Conservation (phyloP, 169 alveolate genomes). For the Eimeria brunetti region DNA sequence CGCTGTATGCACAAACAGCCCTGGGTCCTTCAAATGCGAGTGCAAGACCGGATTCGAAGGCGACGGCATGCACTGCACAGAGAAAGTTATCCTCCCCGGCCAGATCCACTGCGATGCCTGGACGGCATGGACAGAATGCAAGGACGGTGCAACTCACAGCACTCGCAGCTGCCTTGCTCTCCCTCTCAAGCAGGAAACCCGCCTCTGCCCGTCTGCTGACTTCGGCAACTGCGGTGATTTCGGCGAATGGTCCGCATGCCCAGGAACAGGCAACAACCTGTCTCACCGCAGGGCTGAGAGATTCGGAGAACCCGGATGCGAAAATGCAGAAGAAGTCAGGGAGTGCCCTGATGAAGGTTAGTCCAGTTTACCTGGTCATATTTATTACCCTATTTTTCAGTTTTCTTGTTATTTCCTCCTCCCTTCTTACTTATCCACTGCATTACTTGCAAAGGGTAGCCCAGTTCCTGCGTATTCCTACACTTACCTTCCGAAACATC, state of each 20-base stretch:
- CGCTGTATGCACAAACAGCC: conserved; percentile 77
- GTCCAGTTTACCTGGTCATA: not conserved
- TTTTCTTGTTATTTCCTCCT: not conserved
- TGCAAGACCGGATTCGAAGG: conserved; percentile 80
- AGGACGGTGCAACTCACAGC: not conserved
- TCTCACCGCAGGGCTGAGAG: not conserved
- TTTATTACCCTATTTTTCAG: not conserved
- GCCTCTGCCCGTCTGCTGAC: conserved; percentile 12
- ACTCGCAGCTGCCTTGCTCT: conserved; percentile 43
- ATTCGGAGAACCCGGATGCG: conserved; percentile 55
- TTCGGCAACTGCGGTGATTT: conserved; percentile 21
- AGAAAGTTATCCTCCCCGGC: conserved; percentile 37
- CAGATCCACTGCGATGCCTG: conserved; percentile 47
- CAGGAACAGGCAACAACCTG: conserved; percentile 55
- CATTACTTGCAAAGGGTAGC: too few species aligned
- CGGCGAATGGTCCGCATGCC: conserved; percentile 62
- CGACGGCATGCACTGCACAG: conserved; percentile 65
- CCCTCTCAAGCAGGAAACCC: conserved; percentile 11
- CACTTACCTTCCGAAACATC: too few species aligned
- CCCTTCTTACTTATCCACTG: not conserved
- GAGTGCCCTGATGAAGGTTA: conserved; percentile 63
- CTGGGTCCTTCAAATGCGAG: conserved; percentile 78
- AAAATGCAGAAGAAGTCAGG: conserved; percentile 39
- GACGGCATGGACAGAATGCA: conserved; percentile 60
- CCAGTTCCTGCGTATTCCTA: too few species aligned